phyloP scores from a whole-genome alignment of 2,329 filamentous ascomycete species.

The Thelonectria discophora region DNA sequence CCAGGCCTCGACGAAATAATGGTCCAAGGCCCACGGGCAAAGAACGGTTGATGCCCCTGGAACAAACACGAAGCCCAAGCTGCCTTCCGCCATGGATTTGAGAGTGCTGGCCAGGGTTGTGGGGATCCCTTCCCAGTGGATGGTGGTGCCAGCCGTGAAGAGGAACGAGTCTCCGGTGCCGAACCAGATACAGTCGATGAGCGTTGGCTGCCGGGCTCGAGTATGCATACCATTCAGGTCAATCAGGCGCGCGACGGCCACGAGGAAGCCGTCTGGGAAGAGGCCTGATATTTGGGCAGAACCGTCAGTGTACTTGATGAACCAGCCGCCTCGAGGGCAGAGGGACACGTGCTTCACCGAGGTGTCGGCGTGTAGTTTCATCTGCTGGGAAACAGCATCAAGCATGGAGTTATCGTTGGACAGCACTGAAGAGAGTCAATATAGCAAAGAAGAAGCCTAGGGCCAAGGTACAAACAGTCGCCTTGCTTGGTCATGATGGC shows the following conservation, averaged over 20 bases:
- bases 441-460: background rate
- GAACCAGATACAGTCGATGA: constrained; percentile 9
- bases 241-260: constrained; percentile 2
- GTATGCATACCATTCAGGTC: background rate
- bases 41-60: constrained; percentile 8
- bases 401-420: constrained; percentile 16
- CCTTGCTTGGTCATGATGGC: constrained; percentile 24
- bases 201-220: constrained; percentile 5
- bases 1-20: constrained; percentile 17
- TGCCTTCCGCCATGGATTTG: background rate
- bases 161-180: constrained; percentile 8
- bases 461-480: constrained; percentile 6
- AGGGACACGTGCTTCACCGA: constrained; percentile 10
- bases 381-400: constrained; percentile 3
- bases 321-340: constrained; percentile 26
- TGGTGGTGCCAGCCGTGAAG: background rate
- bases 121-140: constrained; percentile 12
- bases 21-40: constrained; percentile 20
- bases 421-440: constrained; percentile 15
- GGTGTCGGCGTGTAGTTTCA: background rate
- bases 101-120: background rate
- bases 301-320: constrained; percentile 18
- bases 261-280: constrained; percentile 20
- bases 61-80: background rate
- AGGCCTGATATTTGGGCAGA: constrained; percentile 14